A percentile compares a stretch with the other conserved stretches of the same genome.
Conservation (phyloP, 1,284 basidiomycete species). For the Meira nashicola region DNA sequence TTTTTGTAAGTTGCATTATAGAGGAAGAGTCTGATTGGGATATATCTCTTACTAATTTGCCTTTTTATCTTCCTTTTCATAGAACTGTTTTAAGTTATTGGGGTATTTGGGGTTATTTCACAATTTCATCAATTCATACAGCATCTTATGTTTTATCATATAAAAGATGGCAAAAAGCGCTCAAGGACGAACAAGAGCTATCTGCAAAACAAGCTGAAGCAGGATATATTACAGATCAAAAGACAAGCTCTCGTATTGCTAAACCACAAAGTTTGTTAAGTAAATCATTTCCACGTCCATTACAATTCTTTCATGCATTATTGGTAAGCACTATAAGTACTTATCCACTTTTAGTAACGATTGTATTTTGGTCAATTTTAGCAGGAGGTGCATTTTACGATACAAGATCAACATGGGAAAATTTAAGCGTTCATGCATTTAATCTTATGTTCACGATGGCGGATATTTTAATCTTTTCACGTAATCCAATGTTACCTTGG, state of each 20-base stretch:
- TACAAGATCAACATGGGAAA: slow-evolving; percentile 62
- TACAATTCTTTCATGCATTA: slow-evolving; percentile 22
- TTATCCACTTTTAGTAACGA: slow-evolving; percentile 63
- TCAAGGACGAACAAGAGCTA: background rate
- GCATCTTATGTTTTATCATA: slow-evolving; percentile 16
- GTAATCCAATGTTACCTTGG: slow-evolving; percentile 60
- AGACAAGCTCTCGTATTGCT: slow-evolving; percentile 9
- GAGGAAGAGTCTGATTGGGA: too few species aligned
- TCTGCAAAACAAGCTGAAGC: background rate
- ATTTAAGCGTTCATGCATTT: slow-evolving; percentile 63
- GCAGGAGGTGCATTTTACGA: slow-evolving; percentile 29
- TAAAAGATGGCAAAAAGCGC: slow-evolving; percentile 14
- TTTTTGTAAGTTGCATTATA: slow-evolving; percentile 17
- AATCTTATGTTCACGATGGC: slow-evolving; percentile 62
- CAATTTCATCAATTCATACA: slow-evolving; percentile 26
- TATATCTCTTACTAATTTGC: too few species aligned
- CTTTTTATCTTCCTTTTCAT: background rate
- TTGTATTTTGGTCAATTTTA: slow-evolving; percentile 65
- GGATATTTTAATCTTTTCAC: slow-evolving; percentile 61
- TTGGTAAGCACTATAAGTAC: slow-evolving; percentile 23
- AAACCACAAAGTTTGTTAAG: slow-evolving; percentile 21
- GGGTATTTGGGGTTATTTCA: slow-evolving; percentile 25
- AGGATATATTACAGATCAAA: slow-evolving; percentile 20
- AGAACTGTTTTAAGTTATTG: slow-evolving; percentile 19
- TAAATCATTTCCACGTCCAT: slow-evolving; percentile 13